phyloP scores from a whole-genome alignment of 202 grass and related monocot species.

The Carex arenaria region DNA sequence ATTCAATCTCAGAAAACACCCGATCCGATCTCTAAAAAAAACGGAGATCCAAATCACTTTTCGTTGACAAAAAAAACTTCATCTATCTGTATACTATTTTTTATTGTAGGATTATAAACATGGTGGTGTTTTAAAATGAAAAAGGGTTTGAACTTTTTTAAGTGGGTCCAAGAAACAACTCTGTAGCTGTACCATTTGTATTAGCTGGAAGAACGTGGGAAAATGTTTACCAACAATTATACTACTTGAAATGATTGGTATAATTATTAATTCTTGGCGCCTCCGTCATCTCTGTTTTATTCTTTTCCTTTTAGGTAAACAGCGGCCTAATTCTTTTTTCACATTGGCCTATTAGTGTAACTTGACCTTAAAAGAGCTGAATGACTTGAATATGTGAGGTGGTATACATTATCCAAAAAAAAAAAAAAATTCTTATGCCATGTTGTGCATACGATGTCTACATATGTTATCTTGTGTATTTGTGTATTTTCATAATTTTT shows the following conservation, averaged over 20 bases:
- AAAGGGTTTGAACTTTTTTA: background rate
- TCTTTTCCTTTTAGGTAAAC: too few relatives aligned
- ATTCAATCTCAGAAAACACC: too few relatives aligned
- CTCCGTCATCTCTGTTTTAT: background rate
- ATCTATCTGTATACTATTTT: background rate
- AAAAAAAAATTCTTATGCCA: too few relatives aligned
- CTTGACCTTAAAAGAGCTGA: background rate
- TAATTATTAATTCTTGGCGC: background rate
- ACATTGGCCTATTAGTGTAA: background rate
- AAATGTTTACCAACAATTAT: slow-evolving; percentile 14
- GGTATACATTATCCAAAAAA: too few relatives aligned
- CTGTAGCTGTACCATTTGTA: background rate
- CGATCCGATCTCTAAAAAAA: too few relatives aligned
- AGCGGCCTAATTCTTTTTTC: too few relatives aligned
- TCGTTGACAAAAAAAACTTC: background rate
- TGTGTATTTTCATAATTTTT: too few relatives aligned
- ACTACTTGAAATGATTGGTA: background rate
- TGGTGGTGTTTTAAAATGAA: background rate
- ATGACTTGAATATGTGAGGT: too few relatives aligned
- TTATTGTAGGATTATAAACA: background rate
- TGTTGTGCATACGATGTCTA: too few relatives aligned
- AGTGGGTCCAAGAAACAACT: slow-evolving; percentile 3
- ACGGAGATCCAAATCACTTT: background rate
- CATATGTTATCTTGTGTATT: too few relatives aligned
- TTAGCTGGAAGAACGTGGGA: slow-evolving; percentile 25